Conservation (phyloP, 768 basidiomycete species). For the Boletales sp. region DNA sequence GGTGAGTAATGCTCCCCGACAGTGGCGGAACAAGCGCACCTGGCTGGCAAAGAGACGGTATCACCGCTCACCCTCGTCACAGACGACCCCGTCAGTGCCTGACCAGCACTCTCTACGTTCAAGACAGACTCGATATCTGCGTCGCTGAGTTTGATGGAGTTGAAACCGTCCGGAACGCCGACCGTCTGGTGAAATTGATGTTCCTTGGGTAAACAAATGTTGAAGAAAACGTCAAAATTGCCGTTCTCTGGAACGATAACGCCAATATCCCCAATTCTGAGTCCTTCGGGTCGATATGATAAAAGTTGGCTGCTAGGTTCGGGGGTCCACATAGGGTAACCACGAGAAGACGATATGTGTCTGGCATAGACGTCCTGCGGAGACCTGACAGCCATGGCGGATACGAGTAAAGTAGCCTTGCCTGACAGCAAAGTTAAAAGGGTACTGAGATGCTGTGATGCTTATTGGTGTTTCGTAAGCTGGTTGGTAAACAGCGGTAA, state of each 20-base stretch:
- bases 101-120: slow-evolving; percentile 10
- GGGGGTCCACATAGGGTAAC: slow-evolving; percentile 37
- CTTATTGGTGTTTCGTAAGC: slow-evolving; percentile 8
- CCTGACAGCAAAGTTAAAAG: neutral
- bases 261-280: slow-evolving; percentile 39
- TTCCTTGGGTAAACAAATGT: slow-evolving; percentile 34
- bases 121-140: slow-evolving; percentile 12
- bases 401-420: neutral
- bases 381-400: slow-evolving; percentile 20
- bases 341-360: slow-evolving; percentile 24
- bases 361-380: slow-evolving; percentile 26
- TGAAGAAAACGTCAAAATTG: slow-evolving; percentile 37
- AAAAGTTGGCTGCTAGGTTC: slow-evolving; percentile 26
- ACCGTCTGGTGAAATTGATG: slow-evolving; percentile 14
- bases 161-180: slow-evolving; percentile 30
- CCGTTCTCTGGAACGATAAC: slow-evolving; percentile 33
- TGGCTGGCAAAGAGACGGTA: neutral
- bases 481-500: too few species aligned
- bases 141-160: slow-evolving; percentile 19
- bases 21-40: slow-evolving; percentile 4
- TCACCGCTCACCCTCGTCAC: slow-evolving; percentile 8
- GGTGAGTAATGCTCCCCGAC: neutral
- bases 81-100: slow-evolving; percentile 6
- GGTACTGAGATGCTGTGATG: slow-evolving; percentile 9
- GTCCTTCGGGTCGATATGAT: slow-evolving; percentile 25